Evolutionary conservation across 1,284 basidiomycete species (phyloP).

Genomic region (Fomes fomentarius): DNA sequence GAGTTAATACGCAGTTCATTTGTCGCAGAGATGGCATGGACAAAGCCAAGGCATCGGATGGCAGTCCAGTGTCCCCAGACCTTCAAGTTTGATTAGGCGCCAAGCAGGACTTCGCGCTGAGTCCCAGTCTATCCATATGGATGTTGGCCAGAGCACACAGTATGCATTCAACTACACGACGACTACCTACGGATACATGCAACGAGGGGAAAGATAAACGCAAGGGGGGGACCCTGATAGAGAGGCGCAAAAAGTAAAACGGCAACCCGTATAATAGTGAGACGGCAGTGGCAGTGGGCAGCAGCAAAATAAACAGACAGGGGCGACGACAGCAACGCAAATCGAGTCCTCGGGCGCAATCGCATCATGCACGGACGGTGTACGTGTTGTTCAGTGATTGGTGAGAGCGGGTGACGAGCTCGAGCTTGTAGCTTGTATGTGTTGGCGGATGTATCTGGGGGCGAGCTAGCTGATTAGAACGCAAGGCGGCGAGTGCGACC

Average conservation of each 20-base stretch:
- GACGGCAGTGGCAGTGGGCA: slow-evolving; percentile 5
- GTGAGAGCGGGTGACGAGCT: background rate
- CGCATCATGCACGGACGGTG: slow-evolving; percentile 10
- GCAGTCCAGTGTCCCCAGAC: too few species aligned
- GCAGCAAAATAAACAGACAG: slow-evolving; percentile 3
- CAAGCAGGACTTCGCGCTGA: too few species aligned
- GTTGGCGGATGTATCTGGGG: background rate
- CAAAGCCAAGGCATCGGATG: too few species aligned
- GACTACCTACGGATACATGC: slow-evolving; percentile 20
- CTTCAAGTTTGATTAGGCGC: too few species aligned
- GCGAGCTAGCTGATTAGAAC: background rate
- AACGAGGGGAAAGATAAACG: slow-evolving; percentile 13
- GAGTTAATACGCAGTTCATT: too few species aligned
- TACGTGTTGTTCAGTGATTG: background rate
- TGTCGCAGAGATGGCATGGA: too few species aligned
- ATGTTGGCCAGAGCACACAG: slow-evolving; percentile 14
- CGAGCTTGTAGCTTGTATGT: background rate
- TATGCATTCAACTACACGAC: slow-evolving; percentile 17
- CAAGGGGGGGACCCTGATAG: slow-evolving; percentile 13
- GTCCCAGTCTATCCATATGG: too few species aligned
- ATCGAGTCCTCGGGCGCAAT: slow-evolving; percentile 16
- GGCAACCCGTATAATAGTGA: slow-evolving; percentile 21
- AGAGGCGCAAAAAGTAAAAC: slow-evolving; percentile 19
- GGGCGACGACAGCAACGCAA: slow-evolving; percentile 2
- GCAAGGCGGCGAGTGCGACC: background rate